Evolutionary conservation across 805 yeast genomes (phyloP), one percentile per base, ranked within the genome.

Genomic region (Cyberlindnera meyerae): DNA sequence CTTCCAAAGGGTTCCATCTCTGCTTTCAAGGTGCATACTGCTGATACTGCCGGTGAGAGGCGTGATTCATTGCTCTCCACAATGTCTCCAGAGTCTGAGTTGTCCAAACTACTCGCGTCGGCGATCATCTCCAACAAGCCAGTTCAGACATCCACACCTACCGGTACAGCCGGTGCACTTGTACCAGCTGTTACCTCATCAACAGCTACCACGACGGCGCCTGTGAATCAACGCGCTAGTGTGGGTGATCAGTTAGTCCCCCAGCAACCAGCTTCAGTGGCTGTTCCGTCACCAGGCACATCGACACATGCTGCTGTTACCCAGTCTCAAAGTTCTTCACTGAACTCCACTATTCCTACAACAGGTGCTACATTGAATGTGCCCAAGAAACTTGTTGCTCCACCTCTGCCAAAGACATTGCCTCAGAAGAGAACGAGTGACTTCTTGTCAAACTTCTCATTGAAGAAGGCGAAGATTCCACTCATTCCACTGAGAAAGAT

Each of bases 1-100:
- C 33, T 55, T 6, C 60, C 62, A 8, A 48, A 52, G 8, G 57
- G 61, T 9, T 45, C 55, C n/a, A 47, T 55, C 8, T 44, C 62
- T 4, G 48, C 60, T 11, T 62, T 62, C 41, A 54, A 56, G 32
- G 40, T 56, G 7, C 41, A 49, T 2, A 42, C 50, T 14, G 34
- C 7, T 9, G 22, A 20, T 20, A 8, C 22, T 31, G 17, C 32
- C 16, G 5, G 13, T 22, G 16, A 12, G 24, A 18, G 17, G 14
- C 14, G 22, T 20, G 22, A 20, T 20, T 20, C 22, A 8, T 20
- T 9, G 7, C 22, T 20, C 22, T 20, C 9, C 9, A 9, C 22
- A 7, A 20, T 39, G 11, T 24, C 20, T 24, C 24, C 40, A 6
- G 47, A 37, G 34, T 11, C 28, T 13, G 47, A 39, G 17, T 22